Evolutionary conservation across 805 yeast genomes (phyloP).

Genomic region (Saturnispora bothae): DNA sequence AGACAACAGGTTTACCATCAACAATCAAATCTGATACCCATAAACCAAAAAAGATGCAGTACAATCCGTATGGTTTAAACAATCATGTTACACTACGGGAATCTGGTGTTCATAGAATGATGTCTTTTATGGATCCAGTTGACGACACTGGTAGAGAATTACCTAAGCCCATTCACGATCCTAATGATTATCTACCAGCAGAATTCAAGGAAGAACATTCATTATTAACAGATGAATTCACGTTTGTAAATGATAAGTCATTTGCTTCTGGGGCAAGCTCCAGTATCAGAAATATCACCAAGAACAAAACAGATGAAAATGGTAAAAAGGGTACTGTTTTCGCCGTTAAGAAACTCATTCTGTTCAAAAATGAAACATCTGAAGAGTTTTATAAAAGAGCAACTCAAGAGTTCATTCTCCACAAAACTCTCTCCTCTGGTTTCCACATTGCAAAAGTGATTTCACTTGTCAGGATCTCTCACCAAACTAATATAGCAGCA

Average conservation of each 20-base stretch:
- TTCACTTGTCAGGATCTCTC: conserved; percentile 48
- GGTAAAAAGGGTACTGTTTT: conserved; percentile 36
- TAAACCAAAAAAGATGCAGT: conserved; percentile 34
- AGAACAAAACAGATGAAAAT: conserved; percentile 9
- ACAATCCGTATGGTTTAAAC: conserved; percentile 53
- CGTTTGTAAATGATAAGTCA: conserved; percentile 36
- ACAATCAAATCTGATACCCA: conserved; percentile 17
- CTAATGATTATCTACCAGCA: conserved; percentile 55
- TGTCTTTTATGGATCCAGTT: conserved; percentile 7
- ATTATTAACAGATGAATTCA: conserved; percentile 48
- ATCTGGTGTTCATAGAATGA: not conserved
- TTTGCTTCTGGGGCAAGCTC: conserved; percentile 73
- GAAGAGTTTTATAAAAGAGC: conserved; percentile 67
- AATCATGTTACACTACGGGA: not conserved
- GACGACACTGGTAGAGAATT: conserved; percentile 38
- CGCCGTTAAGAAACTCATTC: conserved; percentile 60
- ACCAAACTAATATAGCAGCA: conserved; percentile 41
- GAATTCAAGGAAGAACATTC: conserved; percentile 42
- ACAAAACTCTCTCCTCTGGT: conserved; percentile 42
- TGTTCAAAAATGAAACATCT: conserved; percentile 55
- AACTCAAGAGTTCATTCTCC: conserved; percentile 57
- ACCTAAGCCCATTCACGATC: conserved; percentile 59
- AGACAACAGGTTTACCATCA: conserved; percentile 22
- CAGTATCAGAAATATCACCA: conserved; percentile 46
- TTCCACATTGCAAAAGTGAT: conserved; percentile 56